Conservation (phyloP, 1,284 basidiomycete genomes). For the Golubevia pallescens region DNA sequence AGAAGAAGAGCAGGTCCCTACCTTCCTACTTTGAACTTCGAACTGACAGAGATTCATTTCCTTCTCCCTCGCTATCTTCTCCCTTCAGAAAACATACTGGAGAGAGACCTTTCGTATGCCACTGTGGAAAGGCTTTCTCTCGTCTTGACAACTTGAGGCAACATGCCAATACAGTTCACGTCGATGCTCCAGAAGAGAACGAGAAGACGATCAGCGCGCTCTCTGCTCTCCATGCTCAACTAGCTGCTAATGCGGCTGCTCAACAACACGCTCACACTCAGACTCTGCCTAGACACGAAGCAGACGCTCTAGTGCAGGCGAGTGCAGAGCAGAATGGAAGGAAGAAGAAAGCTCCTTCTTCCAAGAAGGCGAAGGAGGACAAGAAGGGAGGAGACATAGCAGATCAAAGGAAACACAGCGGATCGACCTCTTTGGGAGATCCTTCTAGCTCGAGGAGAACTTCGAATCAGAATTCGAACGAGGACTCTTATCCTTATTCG, state of each 20-base stretch:
- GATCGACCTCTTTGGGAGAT: too few species aligned
- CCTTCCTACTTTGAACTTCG: slow-evolving; percentile 5
- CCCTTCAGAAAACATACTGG: slow-evolving; percentile 87
- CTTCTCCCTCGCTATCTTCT: slow-evolving; percentile 11
- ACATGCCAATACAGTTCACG: slow-evolving; percentile 93
- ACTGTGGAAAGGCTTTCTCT: slow-evolving; percentile 93
- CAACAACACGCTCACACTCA: not conserved
- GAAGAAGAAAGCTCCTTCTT: not conserved
- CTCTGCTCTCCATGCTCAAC: slow-evolving; percentile 80
- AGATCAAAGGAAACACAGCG: too few species aligned
- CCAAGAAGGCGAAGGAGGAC: not conserved
- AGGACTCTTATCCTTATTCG: not conserved
- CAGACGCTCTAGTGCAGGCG: not conserved
- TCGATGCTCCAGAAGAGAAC: slow-evolving; percentile 83
- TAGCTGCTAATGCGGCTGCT: slow-evolving; percentile 67
- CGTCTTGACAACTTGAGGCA: slow-evolving; percentile 94
- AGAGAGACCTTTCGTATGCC: slow-evolving; percentile 88
- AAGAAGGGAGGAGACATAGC: not conserved
- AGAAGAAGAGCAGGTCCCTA: not conserved
- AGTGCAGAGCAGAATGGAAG: not conserved
- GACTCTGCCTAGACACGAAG: not conserved
- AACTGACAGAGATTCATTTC: slow-evolving; percentile 5
- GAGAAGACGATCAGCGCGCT: slow-evolving; percentile 89
- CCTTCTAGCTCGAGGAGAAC: too few species aligned
- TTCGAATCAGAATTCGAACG: not conserved